Base-by-base conservation (phyloP, 2,329 filamentous ascomycete species). In the Sclerotinia nivalis region DNA sequence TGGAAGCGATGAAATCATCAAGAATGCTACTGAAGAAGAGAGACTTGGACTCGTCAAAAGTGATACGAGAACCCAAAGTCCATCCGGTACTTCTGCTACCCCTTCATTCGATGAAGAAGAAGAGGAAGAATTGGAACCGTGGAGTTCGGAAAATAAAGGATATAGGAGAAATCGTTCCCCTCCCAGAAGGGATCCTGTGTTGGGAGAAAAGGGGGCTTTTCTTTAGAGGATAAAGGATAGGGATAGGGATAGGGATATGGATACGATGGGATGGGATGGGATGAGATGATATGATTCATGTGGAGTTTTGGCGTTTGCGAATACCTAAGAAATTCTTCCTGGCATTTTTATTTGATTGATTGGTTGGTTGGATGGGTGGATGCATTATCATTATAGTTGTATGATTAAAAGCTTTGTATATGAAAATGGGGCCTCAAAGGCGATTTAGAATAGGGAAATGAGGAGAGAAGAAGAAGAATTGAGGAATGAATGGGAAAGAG, bases 21-120 rank as follows among this genome's bases (percentile, higher is more conserved):
- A 85, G 74, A 83, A 83, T 58, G 87, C 87, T 2, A 94, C 91
- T 0, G 93, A 97, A 78, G 93, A 97, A 81, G 93, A 97, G 80
- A 84, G 88, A 25, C 80, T 95, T 9, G 93, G 93, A 0, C 85
- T 97, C 6, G 93, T 97, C n/a, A 91, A 90, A 74, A 91, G 91
- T 37, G 91, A 93, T 77, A 84, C 83, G 0, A 71, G 71, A 22
- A 73, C 73, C 2, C 31, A 62, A 45, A 68, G 66, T 43, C 66
- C 66, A 50, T 54, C 66, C 6, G 73, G 70, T 3, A 62, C 66
- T 28, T 72, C 74, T 15, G 61, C 62, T 1, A 13, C 71, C 7
- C 74, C 74, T 31, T 52, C 68, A 3, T 75, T 75, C 18, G 73
- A 74, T 9, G 73, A 77, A 18, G 73, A 76, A 15, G 73, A 77